Evolutionary conservation across 2,329 filamentous ascomycete species (phyloP).

Genomic region (Fusarium sp.): DNA sequence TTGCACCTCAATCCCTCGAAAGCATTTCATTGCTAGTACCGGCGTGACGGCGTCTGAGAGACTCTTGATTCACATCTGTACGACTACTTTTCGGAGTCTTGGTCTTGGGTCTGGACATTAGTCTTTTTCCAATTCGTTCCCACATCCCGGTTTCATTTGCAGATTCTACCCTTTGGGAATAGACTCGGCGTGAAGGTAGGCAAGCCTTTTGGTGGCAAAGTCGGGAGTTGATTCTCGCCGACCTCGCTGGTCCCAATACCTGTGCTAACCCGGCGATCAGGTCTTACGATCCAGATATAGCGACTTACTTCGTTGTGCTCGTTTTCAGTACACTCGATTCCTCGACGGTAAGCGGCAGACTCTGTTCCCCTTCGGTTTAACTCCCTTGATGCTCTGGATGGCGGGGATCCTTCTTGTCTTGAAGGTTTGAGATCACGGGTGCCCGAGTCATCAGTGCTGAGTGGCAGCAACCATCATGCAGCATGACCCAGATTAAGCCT

Average conservation of each 20-base stretch:
- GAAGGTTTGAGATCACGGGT: background rate
- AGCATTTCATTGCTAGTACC: constrained; percentile 50
- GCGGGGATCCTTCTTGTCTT: background rate
- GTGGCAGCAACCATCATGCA: background rate
- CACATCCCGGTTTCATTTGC: constrained; percentile 46
- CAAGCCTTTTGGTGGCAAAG: background rate
- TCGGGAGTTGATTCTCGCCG: background rate
- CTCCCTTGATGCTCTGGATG: background rate
- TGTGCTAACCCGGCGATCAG: constrained; percentile 22
- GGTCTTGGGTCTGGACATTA: constrained; percentile 52
- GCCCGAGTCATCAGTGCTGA: background rate
- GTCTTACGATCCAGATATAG: constrained; percentile 42
- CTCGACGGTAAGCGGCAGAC: constrained; percentile 34
- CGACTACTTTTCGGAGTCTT: constrained; percentile 53
- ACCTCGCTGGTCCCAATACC: background rate
- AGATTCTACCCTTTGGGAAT: constrained; percentile 44
- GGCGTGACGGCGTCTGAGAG: constrained; percentile 57
- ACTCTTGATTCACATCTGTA: constrained; percentile 50
- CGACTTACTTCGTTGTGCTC: constrained; percentile 44
- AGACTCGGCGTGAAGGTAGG: constrained; percentile 45
- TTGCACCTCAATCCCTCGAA: constrained; percentile 42
- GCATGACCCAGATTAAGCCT: background rate
- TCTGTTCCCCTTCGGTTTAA: background rate
- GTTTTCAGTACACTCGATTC: constrained; percentile 35
- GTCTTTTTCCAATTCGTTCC: constrained; percentile 50